phyloP scores from a whole-genome alignment of 805 yeast genomes.

The Cyberlindnera samutprakarnensis region DNA sequence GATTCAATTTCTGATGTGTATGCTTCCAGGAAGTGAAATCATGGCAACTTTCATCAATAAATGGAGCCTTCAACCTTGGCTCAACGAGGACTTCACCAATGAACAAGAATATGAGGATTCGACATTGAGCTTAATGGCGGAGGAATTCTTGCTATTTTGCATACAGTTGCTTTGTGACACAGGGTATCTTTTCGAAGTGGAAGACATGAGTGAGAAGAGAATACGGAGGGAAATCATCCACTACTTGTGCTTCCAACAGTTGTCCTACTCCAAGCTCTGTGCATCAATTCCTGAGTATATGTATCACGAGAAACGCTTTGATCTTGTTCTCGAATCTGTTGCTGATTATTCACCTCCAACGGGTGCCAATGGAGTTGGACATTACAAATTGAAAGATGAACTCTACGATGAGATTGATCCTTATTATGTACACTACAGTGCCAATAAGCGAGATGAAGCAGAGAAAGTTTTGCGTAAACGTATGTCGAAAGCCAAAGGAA shows the following conservation, averaged over 20 bases:
- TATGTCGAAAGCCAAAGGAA: slow-evolving; percentile 31
- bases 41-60: slow-evolving; percentile 53
- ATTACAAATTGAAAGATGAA: slow-evolving; percentile 59
- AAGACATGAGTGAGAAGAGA: slow-evolving; percentile 40
- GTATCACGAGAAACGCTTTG: slow-evolving; percentile 67
- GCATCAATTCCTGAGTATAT: slow-evolving; percentile 70
- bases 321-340: slow-evolving; percentile 43
- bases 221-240: slow-evolving; percentile 74
- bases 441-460: slow-evolving; percentile 82
- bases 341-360: slow-evolving; percentile 60
- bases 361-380: slow-evolving; percentile 49
- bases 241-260: slow-evolving; percentile 66
- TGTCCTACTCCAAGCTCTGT: slow-evolving; percentile 64
- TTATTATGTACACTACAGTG: slow-evolving; percentile 66
- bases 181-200: slow-evolving; percentile 43
- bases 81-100: slow-evolving; percentile 32
- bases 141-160: slow-evolving; percentile 67
- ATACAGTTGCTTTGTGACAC: slow-evolving; percentile 66
- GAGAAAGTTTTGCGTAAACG: slow-evolving; percentile 51
- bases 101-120: slow-evolving; percentile 36
- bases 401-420: slow-evolving; percentile 60
- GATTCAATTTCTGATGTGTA: slow-evolving; percentile 52
- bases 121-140: slow-evolving; percentile 57
- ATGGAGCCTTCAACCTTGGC: slow-evolving; percentile 61
- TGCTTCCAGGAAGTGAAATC: slow-evolving; percentile 47